Conservation (phyloP, 2,329 filamentous ascomycete species). For the Ilyonectria sp. region DNA sequence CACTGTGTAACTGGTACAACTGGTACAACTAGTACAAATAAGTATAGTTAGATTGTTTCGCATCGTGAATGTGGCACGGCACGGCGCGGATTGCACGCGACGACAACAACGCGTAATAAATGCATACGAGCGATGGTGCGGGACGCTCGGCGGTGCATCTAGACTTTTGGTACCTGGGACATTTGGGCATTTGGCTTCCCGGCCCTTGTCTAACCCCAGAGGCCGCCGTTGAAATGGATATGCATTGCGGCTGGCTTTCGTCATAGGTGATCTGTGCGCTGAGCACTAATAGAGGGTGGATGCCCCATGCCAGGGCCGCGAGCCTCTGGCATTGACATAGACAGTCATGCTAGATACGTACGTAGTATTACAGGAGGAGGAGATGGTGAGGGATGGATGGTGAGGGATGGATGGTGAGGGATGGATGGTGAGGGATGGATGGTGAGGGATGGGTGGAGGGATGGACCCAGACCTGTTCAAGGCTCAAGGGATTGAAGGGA, state of each 20-base stretch:
- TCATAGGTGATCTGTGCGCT: conserved; percentile 22
- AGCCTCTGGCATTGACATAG: not conserved
- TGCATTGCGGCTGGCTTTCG: conserved; percentile 1
- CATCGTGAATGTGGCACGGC: not conserved
- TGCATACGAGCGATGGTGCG: not conserved
- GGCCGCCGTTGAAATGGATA: not conserved
- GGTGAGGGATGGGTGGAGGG: not conserved
- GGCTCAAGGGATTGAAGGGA: not conserved
- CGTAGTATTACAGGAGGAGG: conserved; percentile 10
- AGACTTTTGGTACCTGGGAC: not conserved
- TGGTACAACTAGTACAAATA: not conserved
- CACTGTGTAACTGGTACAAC: not conserved
- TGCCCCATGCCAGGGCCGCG: too few relatives aligned
- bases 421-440: too few relatives aligned
- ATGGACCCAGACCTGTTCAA: not conserved
- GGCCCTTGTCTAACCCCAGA: not conserved
- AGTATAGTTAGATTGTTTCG: not conserved
- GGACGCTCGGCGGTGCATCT: not conserved
- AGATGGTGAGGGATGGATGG: not conserved
- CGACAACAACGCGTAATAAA: conserved; percentile 4
- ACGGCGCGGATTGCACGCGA: not conserved
- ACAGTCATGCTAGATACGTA: not conserved
- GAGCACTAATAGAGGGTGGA: too few relatives aligned
- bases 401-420: not conserved
- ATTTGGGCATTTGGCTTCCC: not conserved